phyloP scores from a whole-genome alignment of 768 basidiomycete genomes.

The Boletus sensibilis region DNA sequence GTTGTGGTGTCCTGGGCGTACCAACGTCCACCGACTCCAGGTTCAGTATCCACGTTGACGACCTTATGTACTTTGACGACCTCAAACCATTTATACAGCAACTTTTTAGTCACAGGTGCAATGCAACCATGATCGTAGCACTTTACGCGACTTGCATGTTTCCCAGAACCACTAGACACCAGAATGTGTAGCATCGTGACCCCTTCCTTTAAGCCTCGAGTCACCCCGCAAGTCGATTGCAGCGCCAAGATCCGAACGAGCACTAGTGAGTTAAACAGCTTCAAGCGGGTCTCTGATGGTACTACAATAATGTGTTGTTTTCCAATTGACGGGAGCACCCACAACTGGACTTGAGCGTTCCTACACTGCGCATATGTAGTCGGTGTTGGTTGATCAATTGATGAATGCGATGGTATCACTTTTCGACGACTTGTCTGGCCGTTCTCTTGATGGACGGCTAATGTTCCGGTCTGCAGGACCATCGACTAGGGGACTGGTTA shows the following conservation, averaged over 20 bases:
- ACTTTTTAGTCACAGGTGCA: slow-evolving; percentile 6
- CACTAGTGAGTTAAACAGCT: neutral
- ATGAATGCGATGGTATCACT: neutral
- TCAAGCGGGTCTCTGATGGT: neutral
- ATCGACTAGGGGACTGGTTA: too few species aligned
- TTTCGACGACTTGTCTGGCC: neutral
- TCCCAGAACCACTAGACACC: neutral
- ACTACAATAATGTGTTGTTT: neutral
- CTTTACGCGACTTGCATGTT: slow-evolving; percentile 6
- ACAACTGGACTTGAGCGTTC: neutral
- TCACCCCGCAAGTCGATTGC: neutral
- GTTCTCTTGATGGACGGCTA: neutral
- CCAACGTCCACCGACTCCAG: slow-evolving; percentile 11
- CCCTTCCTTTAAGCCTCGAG: neutral
- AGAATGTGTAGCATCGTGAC: neutral
- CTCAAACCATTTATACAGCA: slow-evolving; percentile 8
- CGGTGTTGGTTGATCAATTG: neutral
- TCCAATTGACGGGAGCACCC: neutral
- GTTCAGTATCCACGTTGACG: slow-evolving; percentile 21
- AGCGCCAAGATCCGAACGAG: neutral
- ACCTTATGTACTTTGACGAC: slow-evolving; percentile 30
- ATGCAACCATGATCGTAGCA: slow-evolving; percentile 11
- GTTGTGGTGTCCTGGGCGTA: slow-evolving; percentile 17
- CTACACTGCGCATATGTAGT: neutral
- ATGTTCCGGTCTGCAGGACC: neutral